Base-by-base conservation (phyloP, 2,329 filamentous ascomycete species). In the Cladosporium austrohemisphaericum region DNA sequence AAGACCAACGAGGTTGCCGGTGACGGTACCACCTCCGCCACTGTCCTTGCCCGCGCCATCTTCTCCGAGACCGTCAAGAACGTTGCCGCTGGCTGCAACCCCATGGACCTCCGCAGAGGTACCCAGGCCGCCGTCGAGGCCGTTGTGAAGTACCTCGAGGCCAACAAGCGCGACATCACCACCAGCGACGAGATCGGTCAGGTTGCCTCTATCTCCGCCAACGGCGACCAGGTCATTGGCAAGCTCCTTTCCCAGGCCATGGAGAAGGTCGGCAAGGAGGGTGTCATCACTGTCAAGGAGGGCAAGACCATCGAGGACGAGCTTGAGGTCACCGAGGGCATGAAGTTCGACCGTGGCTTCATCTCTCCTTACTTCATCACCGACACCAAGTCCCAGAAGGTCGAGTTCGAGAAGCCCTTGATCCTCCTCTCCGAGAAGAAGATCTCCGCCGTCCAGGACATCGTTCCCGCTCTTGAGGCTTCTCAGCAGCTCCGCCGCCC, bases 21-120 rank as follows among this genome's bases (percentile, higher is more conserved):
- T 85, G 93, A 98, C 72, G 93, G 93, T 75, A 98, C 93, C 64
- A 98, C 93, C 59, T 95, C 91, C 59, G 93, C 93, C 58, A 98
- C 93, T 57, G 93, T 97, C 60, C 88, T 98, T 60, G 93, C 90
- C 63, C 88, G 90, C 63, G 88, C 91, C 71, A 98, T 98, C 76
- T 98, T 98, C 83, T 95, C 93, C 73, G 93, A 98, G 81, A 97
- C 92, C 49, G 93, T 97, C 71, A 98, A 98, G 86, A 98, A 98
- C 72, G 93, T 98, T 58, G 93, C 93, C 59, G 93, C 93, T 57
- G 93, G 93, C 68, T 98, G 93, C 86, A 98, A 98, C 79, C 93
- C 93, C 60, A 97, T 98, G 93, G 93, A 98, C 68, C 82, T 98
- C 66, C 86, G 93, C 72, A 86, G 93, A 65, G 93, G 93, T 73